These are phyloP conservation scores for Aquilaria yunnanensis DNA, from an alignment of 345 rosid species.

Conservation along the genomic window DNA sequence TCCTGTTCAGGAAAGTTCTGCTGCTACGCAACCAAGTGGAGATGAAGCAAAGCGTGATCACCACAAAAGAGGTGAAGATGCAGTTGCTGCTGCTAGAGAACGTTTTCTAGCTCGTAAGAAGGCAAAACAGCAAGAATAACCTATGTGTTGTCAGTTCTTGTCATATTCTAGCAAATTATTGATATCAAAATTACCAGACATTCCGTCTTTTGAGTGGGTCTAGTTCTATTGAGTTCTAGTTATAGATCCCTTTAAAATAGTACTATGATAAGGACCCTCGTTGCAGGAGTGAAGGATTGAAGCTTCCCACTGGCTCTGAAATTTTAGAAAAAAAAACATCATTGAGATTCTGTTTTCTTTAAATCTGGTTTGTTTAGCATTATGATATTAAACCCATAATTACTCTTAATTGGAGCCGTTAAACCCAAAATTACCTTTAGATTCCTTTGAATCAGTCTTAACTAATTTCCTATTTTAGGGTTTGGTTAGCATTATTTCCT, in stretches of 20 bases:
- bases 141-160: background rate
- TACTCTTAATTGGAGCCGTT: too few species aligned
- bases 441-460: too few species aligned
- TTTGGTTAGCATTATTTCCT: too few species aligned
- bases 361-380: too few species aligned
- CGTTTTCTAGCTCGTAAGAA: slow-evolving; percentile 76
- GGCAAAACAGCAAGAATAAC: slow-evolving; percentile 37
- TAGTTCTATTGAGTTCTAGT: background rate
- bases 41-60: slow-evolving; percentile 39
- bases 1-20: slow-evolving; percentile 19
- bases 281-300: too few species aligned
- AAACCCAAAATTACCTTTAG: too few species aligned
- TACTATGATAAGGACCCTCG: background rate
- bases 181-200: slow-evolving; percentile 25
- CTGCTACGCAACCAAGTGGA: slow-evolving; percentile 25
- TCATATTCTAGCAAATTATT: slow-evolving; percentile 4
- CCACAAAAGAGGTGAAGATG: slow-evolving; percentile 62
- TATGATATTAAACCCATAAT: too few species aligned
- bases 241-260: background rate
- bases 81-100: slow-evolving; percentile 71
- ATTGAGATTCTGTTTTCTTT: too few species aligned
- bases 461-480: too few species aligned
- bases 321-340: too few species aligned
- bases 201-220: slow-evolving; percentile 8
- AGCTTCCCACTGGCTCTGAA: too few species aligned